phyloP scores from a whole-genome alignment of 768 basidiomycete genomes.

The Postia placenta region DNA sequence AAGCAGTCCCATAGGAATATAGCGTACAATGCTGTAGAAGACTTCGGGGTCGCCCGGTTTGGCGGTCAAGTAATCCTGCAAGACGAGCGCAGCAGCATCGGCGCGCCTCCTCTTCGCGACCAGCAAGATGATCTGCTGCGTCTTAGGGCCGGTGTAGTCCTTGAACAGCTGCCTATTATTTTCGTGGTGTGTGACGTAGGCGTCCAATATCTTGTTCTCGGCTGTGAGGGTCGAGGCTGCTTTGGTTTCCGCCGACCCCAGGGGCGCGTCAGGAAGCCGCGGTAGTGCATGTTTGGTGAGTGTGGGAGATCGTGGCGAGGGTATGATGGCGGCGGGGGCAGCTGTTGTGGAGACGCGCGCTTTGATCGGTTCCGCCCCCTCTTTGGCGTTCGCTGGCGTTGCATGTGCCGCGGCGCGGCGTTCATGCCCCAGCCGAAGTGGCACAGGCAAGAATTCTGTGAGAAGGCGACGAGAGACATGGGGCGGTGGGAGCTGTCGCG shows the following conservation, averaged over 20 bases:
- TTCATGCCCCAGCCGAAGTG: not conserved
- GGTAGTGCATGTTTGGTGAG: not conserved
- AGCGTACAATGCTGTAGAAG: too few species aligned
- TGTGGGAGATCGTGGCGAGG: not conserved
- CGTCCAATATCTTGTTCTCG: not conserved
- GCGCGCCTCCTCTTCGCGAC: not conserved
- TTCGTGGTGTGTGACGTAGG: slow-evolving; percentile 2
- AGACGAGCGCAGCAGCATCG: slow-evolving; percentile 6
- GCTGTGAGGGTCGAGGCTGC: not conserved
- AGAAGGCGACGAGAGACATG: slow-evolving; percentile 2
- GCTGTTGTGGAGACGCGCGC: not conserved
- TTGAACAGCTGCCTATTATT: not conserved
- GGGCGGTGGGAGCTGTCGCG: not conserved
- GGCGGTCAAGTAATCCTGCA: too few species aligned
- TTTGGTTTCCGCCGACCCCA: not conserved
- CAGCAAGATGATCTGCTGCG: too few species aligned
- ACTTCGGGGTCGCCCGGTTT: too few species aligned
- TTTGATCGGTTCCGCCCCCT: not conserved
- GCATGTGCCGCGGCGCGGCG: not conserved
- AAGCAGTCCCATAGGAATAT: too few species aligned
- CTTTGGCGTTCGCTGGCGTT: not conserved
- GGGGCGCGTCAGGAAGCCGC: not conserved
- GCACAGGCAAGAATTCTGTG: not conserved
- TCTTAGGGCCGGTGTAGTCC: too few species aligned
- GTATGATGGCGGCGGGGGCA: not conserved